phyloP scores from a whole-genome alignment of 208 protist genomes.

The Leishmania martiniquensis region DNA sequence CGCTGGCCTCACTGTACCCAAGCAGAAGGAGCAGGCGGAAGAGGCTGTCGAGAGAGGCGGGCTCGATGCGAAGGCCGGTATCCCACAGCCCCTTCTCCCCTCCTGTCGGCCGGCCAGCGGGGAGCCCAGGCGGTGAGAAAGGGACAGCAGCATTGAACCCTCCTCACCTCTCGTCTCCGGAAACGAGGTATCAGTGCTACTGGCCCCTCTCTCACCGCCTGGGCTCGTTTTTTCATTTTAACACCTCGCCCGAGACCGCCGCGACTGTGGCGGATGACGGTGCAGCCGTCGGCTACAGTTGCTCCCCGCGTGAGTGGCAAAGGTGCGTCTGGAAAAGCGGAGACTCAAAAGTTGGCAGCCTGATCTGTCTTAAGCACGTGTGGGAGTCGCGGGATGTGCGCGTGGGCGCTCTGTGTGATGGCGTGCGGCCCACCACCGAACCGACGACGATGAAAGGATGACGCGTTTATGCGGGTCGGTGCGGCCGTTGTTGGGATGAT shows the following conservation, averaged over 20 bases:
- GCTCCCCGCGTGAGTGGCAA: neutral
- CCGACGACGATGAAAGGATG: too few relatives aligned
- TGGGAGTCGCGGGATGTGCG: too few relatives aligned
- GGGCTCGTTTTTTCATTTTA: neutral
- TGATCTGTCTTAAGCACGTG: too few relatives aligned
- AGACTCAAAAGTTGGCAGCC: too few relatives aligned
- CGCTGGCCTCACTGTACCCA: neutral
- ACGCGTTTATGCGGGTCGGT: too few relatives aligned
- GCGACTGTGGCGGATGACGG: neutral
- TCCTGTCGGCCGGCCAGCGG: neutral
- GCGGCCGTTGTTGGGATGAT: too few relatives aligned
- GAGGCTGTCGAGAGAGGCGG: neutral
- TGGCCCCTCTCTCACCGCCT: neutral
- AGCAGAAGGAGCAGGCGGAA: neutral
- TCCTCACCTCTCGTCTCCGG: neutral
- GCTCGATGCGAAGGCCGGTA: neutral
- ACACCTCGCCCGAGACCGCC: constrained; percentile 1
- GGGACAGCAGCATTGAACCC: neutral
- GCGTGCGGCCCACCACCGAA: too few relatives aligned
- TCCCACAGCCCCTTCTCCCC: neutral
- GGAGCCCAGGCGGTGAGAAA: neutral
- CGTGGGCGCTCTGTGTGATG: too few relatives aligned
- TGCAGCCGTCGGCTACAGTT: neutral
- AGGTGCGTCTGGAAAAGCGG: too few relatives aligned
- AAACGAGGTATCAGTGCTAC: constrained; percentile 7